Base-by-base conservation (phyloP, 2,329 filamentous ascomycete genomes). In the Chaetomiaceae sp. region DNA sequence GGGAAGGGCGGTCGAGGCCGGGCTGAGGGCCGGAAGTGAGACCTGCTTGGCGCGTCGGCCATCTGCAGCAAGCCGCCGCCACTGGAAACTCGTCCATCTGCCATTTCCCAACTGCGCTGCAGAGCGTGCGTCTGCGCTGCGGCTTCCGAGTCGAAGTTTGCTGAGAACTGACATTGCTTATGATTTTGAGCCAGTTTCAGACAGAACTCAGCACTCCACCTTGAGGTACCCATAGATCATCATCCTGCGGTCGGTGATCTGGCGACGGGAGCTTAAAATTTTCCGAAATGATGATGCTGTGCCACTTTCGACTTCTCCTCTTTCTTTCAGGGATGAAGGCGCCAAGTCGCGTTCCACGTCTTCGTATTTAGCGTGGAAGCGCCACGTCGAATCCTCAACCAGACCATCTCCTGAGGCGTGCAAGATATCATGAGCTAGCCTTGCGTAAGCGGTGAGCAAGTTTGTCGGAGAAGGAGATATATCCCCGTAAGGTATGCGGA, bases 201-300 rank as follows among this genome's bases (percentile, higher is more conserved):
- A 18, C 25, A 2, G 13, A n/a, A n/a, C n/a, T n/a, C n/a, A n/a
- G n/a, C n/a, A n/a, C n/a, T n/a, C n/a, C n/a, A n/a, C n/a, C n/a
- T n/a, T n/a, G n/a, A n/a, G n/a, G n/a, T n/a, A n/a, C n/a, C n/a
- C n/a, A n/a, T n/a, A n/a, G n/a, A n/a, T n/a, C n/a, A 45, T 44
- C 44, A 43, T 23, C 21, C 34, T 32, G 29, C 38, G n/a, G 25
- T 38, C 55, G 55, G 55, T 51, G 41, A 50, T 49, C 47, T 33
- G 7, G 34, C 27, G 41, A 33, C 20, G 44, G 30, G 30, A n/a
- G 38, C n/a, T 43, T 30, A 29, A 37, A 38, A 55, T 27, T 45
- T 41, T 36, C 52, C 55, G 52, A 48, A 20, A 45, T 16, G 36
- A 36, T 23, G 40, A 23, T 25, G 38, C n/a, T 25, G 55, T 55